A percentile compares a stretch with the other conserved stretches of the same genome.
Conservation (phyloP, 106 monocot species). For the Dendrobium huoshanense region DNA sequence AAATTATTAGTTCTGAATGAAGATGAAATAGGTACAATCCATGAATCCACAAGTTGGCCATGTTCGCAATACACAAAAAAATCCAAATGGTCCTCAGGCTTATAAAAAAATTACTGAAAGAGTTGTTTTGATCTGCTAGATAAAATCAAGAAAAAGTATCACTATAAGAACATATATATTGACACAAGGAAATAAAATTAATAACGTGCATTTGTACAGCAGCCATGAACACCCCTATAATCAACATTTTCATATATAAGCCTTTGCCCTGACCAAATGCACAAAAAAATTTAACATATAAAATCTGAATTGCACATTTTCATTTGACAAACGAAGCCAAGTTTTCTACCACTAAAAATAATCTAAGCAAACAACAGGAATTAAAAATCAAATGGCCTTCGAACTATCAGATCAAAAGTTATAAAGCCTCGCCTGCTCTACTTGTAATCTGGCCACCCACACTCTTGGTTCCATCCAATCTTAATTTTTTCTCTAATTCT, state of each 20-base stretch:
- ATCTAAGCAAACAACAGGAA: conserved; percentile 5
- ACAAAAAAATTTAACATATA: neutral
- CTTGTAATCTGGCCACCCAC: conserved; percentile 8
- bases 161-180: neutral
- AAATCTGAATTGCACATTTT: neutral
- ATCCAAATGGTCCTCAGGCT: neutral
- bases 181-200: neutral
- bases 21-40: neutral
- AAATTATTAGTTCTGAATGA: neutral
- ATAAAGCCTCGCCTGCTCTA: neutral
- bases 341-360: neutral
- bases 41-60: too few species aligned
- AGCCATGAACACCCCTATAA: too few species aligned
- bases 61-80: neutral
- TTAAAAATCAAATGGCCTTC: conserved; percentile 2
- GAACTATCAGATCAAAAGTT: neutral
- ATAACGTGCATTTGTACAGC: neutral
- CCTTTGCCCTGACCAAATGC: neutral
- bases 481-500: neutral
- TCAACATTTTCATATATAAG: neutral
- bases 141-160: neutral
- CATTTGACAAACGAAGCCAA: too few species aligned
- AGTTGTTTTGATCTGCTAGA: neutral
- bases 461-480: conserved; percentile 9
- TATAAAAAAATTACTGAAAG: neutral